phyloP scores from a whole-genome alignment of 768 basidiomycete species.

The Kwoniella pini region DNA sequence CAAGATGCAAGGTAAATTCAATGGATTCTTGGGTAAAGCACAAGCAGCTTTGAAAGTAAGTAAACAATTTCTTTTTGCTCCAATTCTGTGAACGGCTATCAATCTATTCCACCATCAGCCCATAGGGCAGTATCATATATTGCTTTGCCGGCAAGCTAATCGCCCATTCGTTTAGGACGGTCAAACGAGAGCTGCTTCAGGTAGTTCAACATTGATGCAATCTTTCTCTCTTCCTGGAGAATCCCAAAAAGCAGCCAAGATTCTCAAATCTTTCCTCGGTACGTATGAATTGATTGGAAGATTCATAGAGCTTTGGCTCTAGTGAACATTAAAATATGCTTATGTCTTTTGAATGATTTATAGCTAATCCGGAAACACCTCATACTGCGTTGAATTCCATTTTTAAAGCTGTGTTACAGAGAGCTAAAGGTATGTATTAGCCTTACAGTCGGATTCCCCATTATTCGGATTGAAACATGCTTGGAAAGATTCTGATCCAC shows the following conservation, averaged over 20 bases:
- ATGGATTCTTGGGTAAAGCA: conserved; percentile 38
- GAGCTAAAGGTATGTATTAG: conserved; percentile 70
- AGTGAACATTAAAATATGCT: too few species aligned
- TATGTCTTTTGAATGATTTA: neutral
- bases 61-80: neutral
- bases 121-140: too few species aligned
- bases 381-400: conserved; percentile 90
- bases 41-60: conserved; percentile 36
- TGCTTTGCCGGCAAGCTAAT: conserved; percentile 10
- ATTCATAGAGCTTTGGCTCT: too few species aligned
- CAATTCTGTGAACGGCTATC: neutral
- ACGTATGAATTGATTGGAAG: too few species aligned
- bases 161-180: conserved; percentile 31
- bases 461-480: neutral
- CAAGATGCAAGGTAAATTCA: conserved; percentile 27
- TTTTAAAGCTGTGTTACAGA: conserved; percentile 86
- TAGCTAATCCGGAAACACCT: conserved; percentile 83
- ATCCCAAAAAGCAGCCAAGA: conserved; percentile 90
- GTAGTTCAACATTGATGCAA: conserved; percentile 59
- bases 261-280: conserved; percentile 82
- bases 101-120: too few species aligned
- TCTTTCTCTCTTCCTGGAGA: conserved; percentile 88
- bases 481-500: neutral
- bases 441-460: neutral
- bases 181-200: conserved; percentile 26